Conservation (phyloP, 2,329 filamentous ascomycete species). For the Sporothrix protearum region DNA sequence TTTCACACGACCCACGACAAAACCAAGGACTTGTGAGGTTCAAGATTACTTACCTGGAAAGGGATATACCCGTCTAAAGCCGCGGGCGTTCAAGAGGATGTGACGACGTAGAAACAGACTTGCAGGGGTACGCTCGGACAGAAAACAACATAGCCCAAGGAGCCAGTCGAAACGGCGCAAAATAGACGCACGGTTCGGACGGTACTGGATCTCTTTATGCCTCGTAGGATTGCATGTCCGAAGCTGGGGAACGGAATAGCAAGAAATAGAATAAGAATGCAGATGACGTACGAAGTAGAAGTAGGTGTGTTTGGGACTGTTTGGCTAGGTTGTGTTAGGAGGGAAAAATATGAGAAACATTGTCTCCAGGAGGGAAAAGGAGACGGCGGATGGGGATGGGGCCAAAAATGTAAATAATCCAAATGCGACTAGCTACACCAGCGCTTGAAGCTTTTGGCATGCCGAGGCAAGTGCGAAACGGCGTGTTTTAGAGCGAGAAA, state of each 20-base stretch:
- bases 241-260: not conserved
- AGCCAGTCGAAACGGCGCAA: not conserved
- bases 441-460: conserved; percentile 5
- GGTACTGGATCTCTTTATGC: not conserved
- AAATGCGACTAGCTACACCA: conserved; percentile 16
- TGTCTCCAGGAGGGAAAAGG: not conserved
- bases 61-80: not conserved
- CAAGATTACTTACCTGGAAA: not conserved
- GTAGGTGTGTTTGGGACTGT: not conserved
- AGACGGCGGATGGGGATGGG: not conserved
- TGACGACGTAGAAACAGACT: not conserved
- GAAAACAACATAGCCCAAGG: not conserved
- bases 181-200: not conserved
- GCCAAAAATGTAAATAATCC: not conserved
- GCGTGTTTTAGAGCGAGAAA: conserved; percentile 32
- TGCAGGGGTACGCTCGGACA: not conserved
- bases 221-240: not conserved
- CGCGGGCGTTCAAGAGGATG: not conserved
- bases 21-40: not conserved
- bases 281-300: no score
- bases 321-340: not conserved
- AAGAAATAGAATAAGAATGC: not conserved
- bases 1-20: not conserved
- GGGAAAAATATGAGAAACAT: not conserved
- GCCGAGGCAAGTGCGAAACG: conserved; percentile 19